Evolutionary conservation across 2,329 filamentous ascomycete species (phyloP).

Genomic region (Ustilaginoidea virens): DNA sequence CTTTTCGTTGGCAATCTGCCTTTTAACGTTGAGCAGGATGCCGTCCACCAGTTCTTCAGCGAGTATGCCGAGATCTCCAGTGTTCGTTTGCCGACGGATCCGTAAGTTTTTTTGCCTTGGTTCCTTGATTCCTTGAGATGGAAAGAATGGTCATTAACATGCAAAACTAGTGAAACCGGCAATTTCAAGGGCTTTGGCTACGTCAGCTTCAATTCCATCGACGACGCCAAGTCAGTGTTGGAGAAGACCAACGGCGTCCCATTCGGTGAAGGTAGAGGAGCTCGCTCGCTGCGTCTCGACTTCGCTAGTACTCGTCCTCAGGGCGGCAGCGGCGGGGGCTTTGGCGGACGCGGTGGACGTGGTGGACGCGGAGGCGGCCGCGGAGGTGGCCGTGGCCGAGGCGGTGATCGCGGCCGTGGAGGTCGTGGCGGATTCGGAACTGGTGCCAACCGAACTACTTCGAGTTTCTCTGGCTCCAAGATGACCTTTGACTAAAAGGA

Average conservation of each 20-base stretch:
- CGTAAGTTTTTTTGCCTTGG: conserved; percentile 26
- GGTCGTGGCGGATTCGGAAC: conserved; percentile 36
- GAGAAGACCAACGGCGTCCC: conserved; percentile 52
- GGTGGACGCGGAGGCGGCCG: conserved; percentile 30
- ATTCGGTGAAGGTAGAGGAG: conserved; percentile 47
- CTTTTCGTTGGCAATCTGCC: conserved; percentile 86
- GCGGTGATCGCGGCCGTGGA: conserved; percentile 35
- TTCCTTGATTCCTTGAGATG: conserved; percentile 13
- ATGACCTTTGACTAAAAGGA: conserved; percentile 44
- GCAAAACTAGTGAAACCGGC: conserved; percentile 48
- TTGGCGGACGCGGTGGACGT: conserved; percentile 36
- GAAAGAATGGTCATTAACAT: conserved; percentile 8
- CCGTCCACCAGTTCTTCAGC: conserved; percentile 58
- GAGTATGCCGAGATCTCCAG: conserved; percentile 57
- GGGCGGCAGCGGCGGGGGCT: conserved; percentile 36
- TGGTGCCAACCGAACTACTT: conserved; percentile 27
- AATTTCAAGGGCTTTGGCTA: conserved; percentile 88
- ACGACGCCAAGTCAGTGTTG: conserved; percentile 67
- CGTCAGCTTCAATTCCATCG: conserved; percentile 65
- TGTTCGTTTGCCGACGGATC: conserved; percentile 78
- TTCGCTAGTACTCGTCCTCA: conserved; percentile 54
- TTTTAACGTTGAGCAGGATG: conserved; percentile 67
- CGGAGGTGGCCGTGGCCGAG: conserved; percentile 29
- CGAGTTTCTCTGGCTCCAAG: conserved; percentile 54
- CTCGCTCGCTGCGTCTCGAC: conserved; percentile 70